phyloP scores from a whole-genome alignment of 2,329 filamentous ascomycete genomes.

The Talaromyces sp. region DNA sequence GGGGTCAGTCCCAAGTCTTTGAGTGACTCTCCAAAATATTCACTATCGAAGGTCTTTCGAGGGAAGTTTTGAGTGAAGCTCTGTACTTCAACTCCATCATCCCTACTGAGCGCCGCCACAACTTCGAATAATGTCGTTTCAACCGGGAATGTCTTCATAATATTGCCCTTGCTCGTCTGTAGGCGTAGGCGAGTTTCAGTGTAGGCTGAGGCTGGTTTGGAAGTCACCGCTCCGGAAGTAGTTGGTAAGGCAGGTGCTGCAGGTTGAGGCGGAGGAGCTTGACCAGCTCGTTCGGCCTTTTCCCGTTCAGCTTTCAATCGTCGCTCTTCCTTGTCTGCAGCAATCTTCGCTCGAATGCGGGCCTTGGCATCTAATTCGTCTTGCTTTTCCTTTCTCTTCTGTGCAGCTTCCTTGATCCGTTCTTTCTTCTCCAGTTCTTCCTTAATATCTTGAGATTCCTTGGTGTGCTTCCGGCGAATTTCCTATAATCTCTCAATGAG shows the following conservation, averaged over 20 bases:
- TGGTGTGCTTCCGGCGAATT: slow-evolving; percentile 81
- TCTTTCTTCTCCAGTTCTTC: slow-evolving; percentile 86
- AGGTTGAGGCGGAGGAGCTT: slow-evolving; percentile 50
- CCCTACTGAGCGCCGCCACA: slow-evolving; percentile 68
- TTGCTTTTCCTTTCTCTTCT: slow-evolving; percentile 82
- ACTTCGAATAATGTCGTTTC: slow-evolving; percentile 94
- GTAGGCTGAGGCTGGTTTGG: slow-evolving; percentile 67
- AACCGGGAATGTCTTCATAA: slow-evolving; percentile 83
- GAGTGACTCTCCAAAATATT: slow-evolving; percentile 85
- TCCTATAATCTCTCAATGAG: slow-evolving; percentile 37
- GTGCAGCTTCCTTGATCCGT: slow-evolving; percentile 83
- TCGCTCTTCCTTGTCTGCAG: slow-evolving; percentile 87
- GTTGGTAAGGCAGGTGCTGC: slow-evolving; percentile 33
- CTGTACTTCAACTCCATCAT: slow-evolving; percentile 66
- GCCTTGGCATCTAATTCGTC: slow-evolving; percentile 83
- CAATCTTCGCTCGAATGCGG: slow-evolving; percentile 88
- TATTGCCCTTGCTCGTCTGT: slow-evolving; percentile 70
- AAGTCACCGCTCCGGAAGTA: slow-evolving; percentile 47
- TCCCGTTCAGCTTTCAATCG: slow-evolving; percentile 79
- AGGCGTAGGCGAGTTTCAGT: slow-evolving; percentile 78
- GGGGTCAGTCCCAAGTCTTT: slow-evolving; percentile 90
- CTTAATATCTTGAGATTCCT: slow-evolving; percentile 82
- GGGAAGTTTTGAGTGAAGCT: slow-evolving; percentile 87
- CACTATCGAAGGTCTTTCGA: slow-evolving; percentile 68
- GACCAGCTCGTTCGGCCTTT: slow-evolving; percentile 82